These are phyloP conservation scores for Pythium brachiatum DNA, from an alignment of 352 stramenopile genomes.

Conservation along the genomic window DNA sequence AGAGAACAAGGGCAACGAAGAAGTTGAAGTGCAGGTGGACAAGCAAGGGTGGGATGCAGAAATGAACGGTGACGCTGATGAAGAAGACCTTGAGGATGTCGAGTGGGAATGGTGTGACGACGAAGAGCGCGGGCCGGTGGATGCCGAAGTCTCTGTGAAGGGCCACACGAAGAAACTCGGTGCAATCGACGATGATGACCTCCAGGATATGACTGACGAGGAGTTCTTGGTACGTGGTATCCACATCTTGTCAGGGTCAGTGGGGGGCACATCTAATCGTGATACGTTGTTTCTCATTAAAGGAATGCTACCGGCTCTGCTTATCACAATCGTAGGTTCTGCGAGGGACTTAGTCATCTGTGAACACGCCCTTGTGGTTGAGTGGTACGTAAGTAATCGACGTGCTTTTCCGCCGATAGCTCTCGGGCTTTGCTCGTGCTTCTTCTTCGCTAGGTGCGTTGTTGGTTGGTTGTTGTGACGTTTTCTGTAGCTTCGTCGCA, in stretches of 20 bases:
- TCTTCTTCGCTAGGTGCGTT: background rate
- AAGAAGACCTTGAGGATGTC: conserved; percentile 75
- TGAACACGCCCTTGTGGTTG: conserved; percentile 60
- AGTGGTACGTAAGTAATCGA: conserved; percentile 55
- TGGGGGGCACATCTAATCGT: background rate
- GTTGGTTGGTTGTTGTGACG: background rate
- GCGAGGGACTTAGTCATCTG: conserved; percentile 36
- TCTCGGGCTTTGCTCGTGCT: conserved; percentile 7
- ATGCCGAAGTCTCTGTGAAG: conserved; percentile 69
- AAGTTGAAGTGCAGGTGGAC: conserved; percentile 79
- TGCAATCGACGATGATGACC: conserved; percentile 73
- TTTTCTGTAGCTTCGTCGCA: conserved; percentile 23
- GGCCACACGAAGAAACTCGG: conserved; percentile 59
- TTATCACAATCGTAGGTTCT: conserved; percentile 23
- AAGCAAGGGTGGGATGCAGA: conserved; percentile 83
- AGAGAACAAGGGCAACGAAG: conserved; percentile 70
- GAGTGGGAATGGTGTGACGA: conserved; percentile 87
- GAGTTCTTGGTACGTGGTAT: conserved; percentile 75
- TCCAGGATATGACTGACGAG: conserved; percentile 80
- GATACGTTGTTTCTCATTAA: conserved; percentile 1
- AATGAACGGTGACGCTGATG: conserved; percentile 71
- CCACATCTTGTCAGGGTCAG: background rate
- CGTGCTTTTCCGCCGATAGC: conserved; percentile 46
- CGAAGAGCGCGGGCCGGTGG: conserved; percentile 33
- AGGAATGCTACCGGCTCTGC: conserved; percentile 78